These are phyloP conservation scores for Stachybotrys elegans DNA, from an alignment of 2,329 filamentous ascomycete genomes.

Conservation along the genomic window DNA sequence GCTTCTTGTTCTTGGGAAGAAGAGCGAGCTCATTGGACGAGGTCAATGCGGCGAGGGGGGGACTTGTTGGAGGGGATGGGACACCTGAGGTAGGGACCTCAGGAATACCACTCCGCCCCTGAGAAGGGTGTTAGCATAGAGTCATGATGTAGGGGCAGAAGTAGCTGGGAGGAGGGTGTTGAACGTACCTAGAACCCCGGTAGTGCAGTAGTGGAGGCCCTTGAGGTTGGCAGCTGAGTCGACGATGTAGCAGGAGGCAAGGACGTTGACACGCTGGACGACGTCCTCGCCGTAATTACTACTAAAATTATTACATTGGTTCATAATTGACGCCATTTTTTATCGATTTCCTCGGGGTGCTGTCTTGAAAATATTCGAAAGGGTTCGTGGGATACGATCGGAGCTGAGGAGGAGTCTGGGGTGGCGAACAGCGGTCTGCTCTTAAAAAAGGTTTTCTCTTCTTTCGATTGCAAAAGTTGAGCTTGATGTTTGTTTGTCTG, in stretches of 20 bases:
- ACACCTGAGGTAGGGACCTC: constrained; percentile 81
- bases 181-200: constrained; percentile 68
- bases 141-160: background rate
- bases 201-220: constrained; percentile 95
- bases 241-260: constrained; percentile 89
- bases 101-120: constrained; percentile 92
- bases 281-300: constrained; percentile 72
- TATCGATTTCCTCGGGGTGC: constrained; percentile 18
- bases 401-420: too few species aligned
- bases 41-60: constrained; percentile 76
- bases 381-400: too few species aligned
- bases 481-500: too few species aligned
- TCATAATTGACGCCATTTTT: constrained; percentile 67
- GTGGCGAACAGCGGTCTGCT: too few species aligned
- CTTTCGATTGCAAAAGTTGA: too few species aligned
- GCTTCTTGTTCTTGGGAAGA: constrained; percentile 50
- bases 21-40: constrained; percentile 63
- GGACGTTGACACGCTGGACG: constrained; percentile 65
- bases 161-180: constrained; percentile 1
- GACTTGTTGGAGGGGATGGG: constrained; percentile 81
- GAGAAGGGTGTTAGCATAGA: constrained; percentile 14
- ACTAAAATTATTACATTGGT: constrained; percentile 62
- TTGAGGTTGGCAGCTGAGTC: constrained; percentile 67
- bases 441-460: too few species aligned
- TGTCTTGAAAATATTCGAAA: too few species aligned